These are phyloP conservation scores for Sesbania bispinosa DNA, from an alignment of 306 rosid genomes.

Conservation along the genomic window DNA sequence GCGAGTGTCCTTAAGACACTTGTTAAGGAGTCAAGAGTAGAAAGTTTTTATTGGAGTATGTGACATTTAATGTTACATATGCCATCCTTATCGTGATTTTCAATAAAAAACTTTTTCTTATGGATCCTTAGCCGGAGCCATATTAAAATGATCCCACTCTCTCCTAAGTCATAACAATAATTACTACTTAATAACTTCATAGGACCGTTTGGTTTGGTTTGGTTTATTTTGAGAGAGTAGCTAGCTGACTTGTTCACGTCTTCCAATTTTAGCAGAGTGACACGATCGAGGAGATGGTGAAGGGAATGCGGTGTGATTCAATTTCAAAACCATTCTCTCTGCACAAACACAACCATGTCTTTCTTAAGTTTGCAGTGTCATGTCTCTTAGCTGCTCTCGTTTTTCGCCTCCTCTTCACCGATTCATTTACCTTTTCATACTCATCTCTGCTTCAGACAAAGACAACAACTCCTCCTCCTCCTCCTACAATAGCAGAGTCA, in stretches of 20 bases:
- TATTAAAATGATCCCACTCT: not conserved
- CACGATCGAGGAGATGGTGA: slow-evolving; percentile 18
- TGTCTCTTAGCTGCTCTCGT: slow-evolving; percentile 30
- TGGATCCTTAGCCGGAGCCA: too few relatives aligned
- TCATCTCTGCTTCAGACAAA: not conserved
- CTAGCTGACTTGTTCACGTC: not conserved
- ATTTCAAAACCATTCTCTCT: not conserved
- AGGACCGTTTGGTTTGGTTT: not conserved
- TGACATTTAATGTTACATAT: too few relatives aligned
- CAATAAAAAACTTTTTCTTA: too few relatives aligned
- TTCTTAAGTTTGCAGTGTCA: slow-evolving; percentile 26
- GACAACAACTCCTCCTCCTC: not conserved
- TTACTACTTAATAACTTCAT: not conserved
- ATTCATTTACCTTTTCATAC: slow-evolving; percentile 28
- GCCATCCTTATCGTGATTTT: too few relatives aligned
- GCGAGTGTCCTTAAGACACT: too few relatives aligned
- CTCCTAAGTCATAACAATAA: not conserved
- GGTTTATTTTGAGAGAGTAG: not conserved
- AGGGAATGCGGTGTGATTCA: slow-evolving; percentile 2
- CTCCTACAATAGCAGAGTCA: not conserved
- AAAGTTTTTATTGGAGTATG: too few relatives aligned
- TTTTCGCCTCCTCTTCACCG: slow-evolving; percentile 19
- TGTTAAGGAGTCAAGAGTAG: too few relatives aligned
- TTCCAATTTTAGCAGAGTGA: not conserved
- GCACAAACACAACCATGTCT: slow-evolving; percentile 11